Base-by-base conservation (phyloP, 768 basidiomycete genomes). In the Daedaleopsis sinensis region DNA sequence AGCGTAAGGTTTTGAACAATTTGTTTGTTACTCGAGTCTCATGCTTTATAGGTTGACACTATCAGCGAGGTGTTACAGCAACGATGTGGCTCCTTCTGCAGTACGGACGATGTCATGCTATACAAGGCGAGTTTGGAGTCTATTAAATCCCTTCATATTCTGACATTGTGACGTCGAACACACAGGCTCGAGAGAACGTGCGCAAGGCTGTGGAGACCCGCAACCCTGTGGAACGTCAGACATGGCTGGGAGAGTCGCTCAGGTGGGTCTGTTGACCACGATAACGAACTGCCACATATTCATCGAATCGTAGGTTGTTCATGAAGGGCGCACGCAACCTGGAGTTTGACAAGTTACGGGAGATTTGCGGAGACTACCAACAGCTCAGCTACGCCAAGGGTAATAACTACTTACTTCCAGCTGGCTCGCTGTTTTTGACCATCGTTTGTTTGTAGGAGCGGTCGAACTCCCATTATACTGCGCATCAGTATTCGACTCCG, bases 11-110 rank as follows among this genome's bases (percentile, higher is more conserved):
- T 21, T 23, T n/a, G 19, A 32, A 3, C 27, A 7, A 32, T 32
- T 7, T 9, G 1, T 16, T 8, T 38, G 15, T 16, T 39, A 39
- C 51, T 21, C 35, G 18, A 18, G 24, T 21, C 39, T 43, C 18
- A 54, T 24, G 18, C 16, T 9, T 1, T 19, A 3, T 55, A 96
- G 95, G 93, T 99, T 64, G 97, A 99, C 74, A 92, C 94, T 7
- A 92, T 99, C 73, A 96, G 94, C 71, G 95, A 98, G 68, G 87
- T 95, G 46, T 77, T 99, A 42, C 96, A 98, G 71, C 88, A 92
- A 68, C 83, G 94, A 72, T 99, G 97, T 67, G 96, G 96, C 2
- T 93, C 95, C 15, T 98, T 98, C 83, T 98, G 95, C 74, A 96
- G 96, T 67, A 90, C 96, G 2, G 97, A 98, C 70, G 97, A 99